Evolutionary conservation across 2,329 filamentous ascomycete species (phyloP).

Genomic region (Tolypocladium sp.): DNA sequence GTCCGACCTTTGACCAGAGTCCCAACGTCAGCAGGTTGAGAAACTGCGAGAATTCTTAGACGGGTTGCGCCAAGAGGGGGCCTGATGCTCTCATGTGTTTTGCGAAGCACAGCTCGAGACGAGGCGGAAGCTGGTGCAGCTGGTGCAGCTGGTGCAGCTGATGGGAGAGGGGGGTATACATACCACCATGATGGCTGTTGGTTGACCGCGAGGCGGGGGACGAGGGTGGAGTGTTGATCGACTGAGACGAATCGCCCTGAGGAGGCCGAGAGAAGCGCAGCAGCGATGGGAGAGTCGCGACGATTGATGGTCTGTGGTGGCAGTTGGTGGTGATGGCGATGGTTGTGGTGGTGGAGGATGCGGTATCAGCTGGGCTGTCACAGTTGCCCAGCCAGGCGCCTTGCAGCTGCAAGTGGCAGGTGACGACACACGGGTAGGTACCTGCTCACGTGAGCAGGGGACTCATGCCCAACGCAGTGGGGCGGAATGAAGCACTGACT

Average conservation of each 20-base stretch:
- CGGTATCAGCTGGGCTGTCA: not conserved
- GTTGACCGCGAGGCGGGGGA: not conserved
- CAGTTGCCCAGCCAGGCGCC: not conserved
- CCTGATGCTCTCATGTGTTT: not conserved
- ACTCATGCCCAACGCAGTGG: not conserved
- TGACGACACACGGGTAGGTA: not conserved
- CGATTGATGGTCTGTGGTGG: not conserved
- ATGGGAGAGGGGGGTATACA: slow-evolving; percentile 7
- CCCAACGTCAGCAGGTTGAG: slow-evolving; percentile 62
- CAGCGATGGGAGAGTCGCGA: not conserved
- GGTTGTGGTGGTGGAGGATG: not conserved
- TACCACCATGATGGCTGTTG: slow-evolving; percentile 22
- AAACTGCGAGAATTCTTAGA: slow-evolving; percentile 31
- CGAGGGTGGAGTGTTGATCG: not conserved
- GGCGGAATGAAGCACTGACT: not conserved
- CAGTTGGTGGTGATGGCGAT: not conserved
- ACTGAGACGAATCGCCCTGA: not conserved
- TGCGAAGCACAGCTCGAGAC: not conserved
- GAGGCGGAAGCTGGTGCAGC: not conserved
- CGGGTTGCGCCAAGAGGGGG: not conserved
- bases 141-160: not conserved
- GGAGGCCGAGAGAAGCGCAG: not conserved
- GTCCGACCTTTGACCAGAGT: slow-evolving; percentile 74
- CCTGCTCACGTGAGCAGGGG: not conserved
- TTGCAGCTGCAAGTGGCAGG: not conserved